Evolutionary conservation across 192 early-diverging fungal genomes (phyloP), one percentile per base, ranked within the genome.

Genomic region (Backusella parvicylindrica): DNA sequence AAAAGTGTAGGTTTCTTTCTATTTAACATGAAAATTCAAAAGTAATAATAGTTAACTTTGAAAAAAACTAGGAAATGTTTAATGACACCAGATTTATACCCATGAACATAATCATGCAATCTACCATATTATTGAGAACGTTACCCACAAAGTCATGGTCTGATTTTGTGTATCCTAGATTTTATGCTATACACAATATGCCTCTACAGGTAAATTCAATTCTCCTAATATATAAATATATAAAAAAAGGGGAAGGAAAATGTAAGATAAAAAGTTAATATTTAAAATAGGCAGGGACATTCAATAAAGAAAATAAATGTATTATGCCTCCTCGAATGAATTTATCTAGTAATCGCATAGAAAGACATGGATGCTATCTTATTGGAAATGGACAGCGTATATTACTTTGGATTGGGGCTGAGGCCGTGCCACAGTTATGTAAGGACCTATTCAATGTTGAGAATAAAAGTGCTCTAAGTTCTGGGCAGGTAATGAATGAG

Each of bases 401-500:
- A 18, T 92, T 91, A 76, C 64, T 96, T 47, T 95, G 92, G 92
- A 79, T 96, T 37, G 91, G 92, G 2, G 81, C 89, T 30, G 86
- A 83, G 2, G 88, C 82, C 33, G 77, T 77, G 18, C 87, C 91
- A 1, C 82, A 91, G 49, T 64, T 95, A 13, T 84, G 84, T 40
- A 82, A 79, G 35, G 77, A 82, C 30, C 82, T 96, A 73, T 89
- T 96, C 64, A 89, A 89, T 49, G 86, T 85, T 12, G 81, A 84
- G 32, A 73, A 78, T 11, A 88, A 90, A 74, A 91, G 91, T 23
- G 83, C 86, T 23, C 68, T 94, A 41, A 73, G 75, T 43, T 91
- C 53, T 60, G 72, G 77, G 9, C 72, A 77, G 70, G 76, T 77
- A 77, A 8, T 23, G 6, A 6, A 71, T 60, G 30, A 23, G 15